These are phyloP conservation scores for Eucalyptus sp. DNA, from an alignment of 345 rosid genomes.

Conservation along the genomic window DNA sequence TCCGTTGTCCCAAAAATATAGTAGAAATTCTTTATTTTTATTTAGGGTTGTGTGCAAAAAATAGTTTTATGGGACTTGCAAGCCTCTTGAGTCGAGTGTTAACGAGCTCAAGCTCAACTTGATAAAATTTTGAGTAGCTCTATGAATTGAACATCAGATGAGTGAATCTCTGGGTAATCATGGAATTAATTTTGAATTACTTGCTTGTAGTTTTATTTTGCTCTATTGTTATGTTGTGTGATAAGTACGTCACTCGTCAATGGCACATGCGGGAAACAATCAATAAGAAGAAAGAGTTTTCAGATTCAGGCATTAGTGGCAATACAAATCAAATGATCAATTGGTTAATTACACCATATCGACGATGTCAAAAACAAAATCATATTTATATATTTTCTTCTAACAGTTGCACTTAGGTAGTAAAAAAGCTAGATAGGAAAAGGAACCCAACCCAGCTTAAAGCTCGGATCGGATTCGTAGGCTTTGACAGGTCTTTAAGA, in stretches of 20 bases:
- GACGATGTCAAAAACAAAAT: too few relatives aligned
- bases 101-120: background rate
- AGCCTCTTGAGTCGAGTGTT: background rate
- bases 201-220: background rate
- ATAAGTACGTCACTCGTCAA: rapidly evolving
- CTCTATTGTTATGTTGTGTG: background rate
- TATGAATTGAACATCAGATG: background rate
- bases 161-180: background rate
- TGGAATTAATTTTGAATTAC: background rate
- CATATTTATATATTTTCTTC: too few relatives aligned
- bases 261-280: too few relatives aligned
- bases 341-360: too few relatives aligned
- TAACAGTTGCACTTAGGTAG: background rate
- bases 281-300: too few relatives aligned
- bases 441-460: background rate
- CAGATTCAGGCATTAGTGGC: too few relatives aligned
- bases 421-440: background rate
- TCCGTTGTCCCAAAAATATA: rapidly evolving
- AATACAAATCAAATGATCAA: too few relatives aligned
- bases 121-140: background rate
- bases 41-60: too few relatives aligned
- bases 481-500: background rate
- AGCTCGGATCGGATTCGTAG: background rate
- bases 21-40: too few relatives aligned
- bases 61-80: background rate